Conservation (phyloP, 306 rosid species). For the Pyrus communis region DNA sequence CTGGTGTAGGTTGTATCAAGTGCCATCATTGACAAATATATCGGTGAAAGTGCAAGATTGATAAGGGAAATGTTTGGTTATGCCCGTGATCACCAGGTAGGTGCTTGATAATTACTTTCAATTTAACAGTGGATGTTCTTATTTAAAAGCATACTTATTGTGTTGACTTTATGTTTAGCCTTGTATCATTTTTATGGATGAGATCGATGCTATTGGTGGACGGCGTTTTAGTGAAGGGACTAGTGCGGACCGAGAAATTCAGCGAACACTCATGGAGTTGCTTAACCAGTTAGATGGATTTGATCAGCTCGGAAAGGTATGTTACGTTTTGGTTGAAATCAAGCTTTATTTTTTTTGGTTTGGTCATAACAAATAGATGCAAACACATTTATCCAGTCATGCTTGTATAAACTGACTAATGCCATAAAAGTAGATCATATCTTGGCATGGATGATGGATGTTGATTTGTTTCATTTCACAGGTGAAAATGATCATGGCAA, state of each 20-base stretch:
- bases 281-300: constrained; percentile 98
- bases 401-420: neutral
- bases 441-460: neutral
- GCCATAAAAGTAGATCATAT: neutral
- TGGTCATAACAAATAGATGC: neutral
- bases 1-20: constrained; percentile 81
- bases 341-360: neutral
- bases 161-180: constrained; percentile 44
- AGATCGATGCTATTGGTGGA: constrained; percentile 99
- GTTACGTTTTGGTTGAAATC: neutral
- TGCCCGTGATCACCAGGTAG: constrained; percentile 98
- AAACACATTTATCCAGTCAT: neutral
- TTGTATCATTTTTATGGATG: constrained; percentile 98
- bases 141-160: neutral
- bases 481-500: constrained; percentile 99
- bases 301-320: constrained; percentile 96
- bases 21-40: constrained; percentile 89
- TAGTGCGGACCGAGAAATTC: constrained; percentile 97
- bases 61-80: constrained; percentile 97
- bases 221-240: constrained; percentile 97
- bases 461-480: constrained; percentile 18
- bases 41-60: constrained; percentile 92
- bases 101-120: constrained; percentile 8
- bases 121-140: neutral
- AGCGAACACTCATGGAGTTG: constrained; percentile 89